Evolutionary conservation across 495 filamentous ascomycete genomes (phyloP).

Genomic region (Hapsidospora chrysogenum): DNA sequence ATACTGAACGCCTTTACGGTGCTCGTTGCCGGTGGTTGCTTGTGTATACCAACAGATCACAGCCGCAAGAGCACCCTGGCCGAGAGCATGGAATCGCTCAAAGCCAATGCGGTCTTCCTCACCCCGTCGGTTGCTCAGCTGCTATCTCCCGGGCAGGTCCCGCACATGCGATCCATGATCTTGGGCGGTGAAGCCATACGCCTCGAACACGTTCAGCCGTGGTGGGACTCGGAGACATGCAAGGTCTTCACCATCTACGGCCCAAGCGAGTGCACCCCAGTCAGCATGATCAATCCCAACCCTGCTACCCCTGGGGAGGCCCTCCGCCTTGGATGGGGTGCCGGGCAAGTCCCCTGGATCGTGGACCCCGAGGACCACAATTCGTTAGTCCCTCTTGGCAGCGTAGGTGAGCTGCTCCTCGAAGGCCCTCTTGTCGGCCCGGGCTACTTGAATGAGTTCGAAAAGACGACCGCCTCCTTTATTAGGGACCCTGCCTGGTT

Average conservation of each 20-base stretch:
- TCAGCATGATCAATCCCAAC: slow-evolving; percentile 20
- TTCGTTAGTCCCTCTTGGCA: slow-evolving; percentile 36
- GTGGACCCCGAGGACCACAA: slow-evolving; percentile 35
- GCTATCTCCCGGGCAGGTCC: slow-evolving; percentile 16
- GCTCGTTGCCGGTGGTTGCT: slow-evolving; percentile 35
- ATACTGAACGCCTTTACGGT: slow-evolving; percentile 49
- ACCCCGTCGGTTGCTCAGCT: slow-evolving; percentile 26
- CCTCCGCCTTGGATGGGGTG: slow-evolving; percentile 19
- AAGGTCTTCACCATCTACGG: not conserved
- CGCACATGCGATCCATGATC: slow-evolving; percentile 19
- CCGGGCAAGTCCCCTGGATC: slow-evolving; percentile 33
- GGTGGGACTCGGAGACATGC: not conserved
- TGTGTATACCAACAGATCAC: slow-evolving; percentile 28
- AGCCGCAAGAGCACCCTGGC: slow-evolving; percentile 20
- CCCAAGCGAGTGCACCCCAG: not conserved
- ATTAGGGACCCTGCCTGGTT: slow-evolving; percentile 35
- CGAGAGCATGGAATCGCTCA: slow-evolving; percentile 24
- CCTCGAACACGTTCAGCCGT: not conserved
- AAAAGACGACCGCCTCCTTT: slow-evolving; percentile 25
- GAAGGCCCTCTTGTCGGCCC: slow-evolving; percentile 37
- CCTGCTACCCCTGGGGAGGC: slow-evolving; percentile 10
- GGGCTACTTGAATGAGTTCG: slow-evolving; percentile 29
- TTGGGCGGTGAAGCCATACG: not conserved
- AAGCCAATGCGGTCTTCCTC: slow-evolving; percentile 30
- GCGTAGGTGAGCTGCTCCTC: slow-evolving; percentile 41